phyloP scores from a whole-genome alignment of 2,329 filamentous ascomycete genomes.

The Tothia fuscella region DNA sequence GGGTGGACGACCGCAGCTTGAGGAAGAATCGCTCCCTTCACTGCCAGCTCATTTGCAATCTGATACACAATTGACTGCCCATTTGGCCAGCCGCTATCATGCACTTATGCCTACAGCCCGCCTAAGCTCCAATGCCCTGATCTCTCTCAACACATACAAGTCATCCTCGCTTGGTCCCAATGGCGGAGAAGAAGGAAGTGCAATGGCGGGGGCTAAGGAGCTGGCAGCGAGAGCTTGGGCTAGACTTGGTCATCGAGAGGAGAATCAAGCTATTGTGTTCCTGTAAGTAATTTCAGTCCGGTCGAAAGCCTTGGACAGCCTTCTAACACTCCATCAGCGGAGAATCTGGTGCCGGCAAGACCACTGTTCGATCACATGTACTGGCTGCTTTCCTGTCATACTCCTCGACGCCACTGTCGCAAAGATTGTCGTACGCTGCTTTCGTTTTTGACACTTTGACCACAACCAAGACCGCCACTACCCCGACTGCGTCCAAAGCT shows the following conservation, averaged over 20 bases:
- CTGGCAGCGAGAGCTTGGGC: slow-evolving; percentile 78
- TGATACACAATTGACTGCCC: slow-evolving; percentile 67
- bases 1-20: too few species aligned
- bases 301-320: too few species aligned
- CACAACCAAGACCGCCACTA: slow-evolving; percentile 93
- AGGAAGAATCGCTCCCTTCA: slow-evolving; percentile 73
- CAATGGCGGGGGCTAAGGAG: slow-evolving; percentile 85
- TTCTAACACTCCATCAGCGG: slow-evolving; percentile 53
- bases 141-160: slow-evolving; percentile 90
- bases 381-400: slow-evolving; percentile 77
- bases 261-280: slow-evolving; percentile 89
- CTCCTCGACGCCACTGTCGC: slow-evolving; percentile 83
- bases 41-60: slow-evolving; percentile 73
- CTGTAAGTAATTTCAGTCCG: slow-evolving; percentile 65
- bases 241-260: slow-evolving; percentile 72
- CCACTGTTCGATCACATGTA: slow-evolving; percentile 81
- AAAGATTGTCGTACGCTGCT: slow-evolving; percentile 82
- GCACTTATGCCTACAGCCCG: slow-evolving; percentile 76
- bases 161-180: slow-evolving; percentile 78
- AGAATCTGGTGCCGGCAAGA: slow-evolving; percentile 93
- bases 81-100: slow-evolving; percentile 83
- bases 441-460: slow-evolving; percentile 95
- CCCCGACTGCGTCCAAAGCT: slow-evolving; percentile 88
- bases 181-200: slow-evolving; percentile 84
- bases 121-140: slow-evolving; percentile 81